Percentiles rank a stretch among this genome's conserved stretches.
These are phyloP conservation scores for Fusarium sublunatum DNA, from an alignment of 2,329 filamentous ascomycete genomes.

Conservation along the genomic window DNA sequence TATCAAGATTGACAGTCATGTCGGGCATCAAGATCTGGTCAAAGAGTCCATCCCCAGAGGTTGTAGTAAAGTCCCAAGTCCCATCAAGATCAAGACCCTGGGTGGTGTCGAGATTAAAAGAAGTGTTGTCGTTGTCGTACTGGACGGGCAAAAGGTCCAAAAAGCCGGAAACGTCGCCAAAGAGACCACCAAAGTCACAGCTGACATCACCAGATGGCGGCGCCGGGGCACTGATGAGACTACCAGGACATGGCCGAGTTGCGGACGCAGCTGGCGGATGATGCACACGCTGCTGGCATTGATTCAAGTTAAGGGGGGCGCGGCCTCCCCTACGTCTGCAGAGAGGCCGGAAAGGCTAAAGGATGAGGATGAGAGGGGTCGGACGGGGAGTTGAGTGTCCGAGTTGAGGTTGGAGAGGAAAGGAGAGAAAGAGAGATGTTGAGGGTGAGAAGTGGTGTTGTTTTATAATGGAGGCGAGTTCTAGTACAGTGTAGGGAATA, in stretches of 20 bases:
- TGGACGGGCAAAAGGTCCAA: constrained; percentile 37
- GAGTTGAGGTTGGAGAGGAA: constrained; percentile 16
- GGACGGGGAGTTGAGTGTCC: constrained; percentile 25
- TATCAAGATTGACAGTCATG: constrained; percentile 9
- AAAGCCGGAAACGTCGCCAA: constrained; percentile 19
- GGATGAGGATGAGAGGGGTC: neutral
- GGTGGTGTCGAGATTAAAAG: constrained; percentile 13
- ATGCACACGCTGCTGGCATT: constrained; percentile 37
- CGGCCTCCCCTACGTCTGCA: constrained; percentile 43
- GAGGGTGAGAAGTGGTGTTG: constrained; percentile 8
- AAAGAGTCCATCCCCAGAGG: constrained; percentile 21
- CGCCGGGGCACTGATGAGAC: constrained; percentile 30
- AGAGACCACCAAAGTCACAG: constrained; percentile 19
- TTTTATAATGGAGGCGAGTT: constrained; percentile 32
- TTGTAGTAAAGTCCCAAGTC: constrained; percentile 18
- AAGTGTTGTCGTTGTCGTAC: constrained; percentile 28
- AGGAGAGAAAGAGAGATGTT: constrained; percentile 1
- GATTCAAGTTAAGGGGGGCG: constrained; percentile 45
- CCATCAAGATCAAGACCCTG: constrained; percentile 19
- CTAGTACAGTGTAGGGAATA: constrained; percentile 31
- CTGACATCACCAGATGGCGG: constrained; percentile 24
- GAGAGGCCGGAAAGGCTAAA: constrained; percentile 41
- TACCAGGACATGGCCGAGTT: constrained; percentile 35
- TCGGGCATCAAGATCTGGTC: constrained; percentile 30
- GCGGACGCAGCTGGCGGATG: constrained; percentile 22